Conservation (phyloP, 2,329 filamentous ascomycete genomes). For the Neurospora sp. region DNA sequence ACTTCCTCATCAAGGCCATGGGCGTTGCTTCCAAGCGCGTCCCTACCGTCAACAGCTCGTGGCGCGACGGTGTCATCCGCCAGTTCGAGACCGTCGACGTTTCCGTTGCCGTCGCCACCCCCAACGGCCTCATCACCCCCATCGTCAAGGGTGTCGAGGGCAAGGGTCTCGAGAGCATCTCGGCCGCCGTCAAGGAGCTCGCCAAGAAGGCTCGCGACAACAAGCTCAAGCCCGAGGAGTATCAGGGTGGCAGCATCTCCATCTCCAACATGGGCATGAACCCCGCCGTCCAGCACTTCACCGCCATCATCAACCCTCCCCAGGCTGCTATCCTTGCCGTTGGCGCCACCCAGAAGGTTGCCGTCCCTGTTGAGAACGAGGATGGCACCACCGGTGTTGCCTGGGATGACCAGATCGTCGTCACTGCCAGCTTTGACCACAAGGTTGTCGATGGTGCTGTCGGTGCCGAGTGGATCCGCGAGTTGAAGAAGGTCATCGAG, state of each 20-base stretch:
- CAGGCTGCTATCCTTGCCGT: slow-evolving; percentile 93
- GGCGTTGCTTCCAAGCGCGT: slow-evolving; percentile 85
- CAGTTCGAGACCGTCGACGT: slow-evolving; percentile 91
- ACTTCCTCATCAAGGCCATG: slow-evolving; percentile 97
- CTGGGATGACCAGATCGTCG: slow-evolving; percentile 95
- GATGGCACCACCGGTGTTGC: slow-evolving; percentile 65
- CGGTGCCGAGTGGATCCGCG: slow-evolving; percentile 91
- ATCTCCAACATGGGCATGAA: slow-evolving; percentile 99
- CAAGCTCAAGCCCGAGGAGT: slow-evolving; percentile 99
- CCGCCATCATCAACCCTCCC: slow-evolving; percentile 96
- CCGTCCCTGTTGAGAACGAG: slow-evolving; percentile 74
- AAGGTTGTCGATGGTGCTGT: slow-evolving; percentile 96
- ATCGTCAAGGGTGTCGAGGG: slow-evolving; percentile 85
- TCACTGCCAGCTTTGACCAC: slow-evolving; percentile 96
- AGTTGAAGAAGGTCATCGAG: slow-evolving; percentile 96
- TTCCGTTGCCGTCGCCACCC: slow-evolving; percentile 89
- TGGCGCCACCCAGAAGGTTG: slow-evolving; percentile 91
- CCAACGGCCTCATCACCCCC: slow-evolving; percentile 89
- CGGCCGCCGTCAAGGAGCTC: slow-evolving; percentile 83
- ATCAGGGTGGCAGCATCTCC: slow-evolving; percentile 97
- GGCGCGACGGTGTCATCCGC: slow-evolving; percentile 82
- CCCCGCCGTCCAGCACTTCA: slow-evolving; percentile 89
- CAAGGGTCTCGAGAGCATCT: slow-evolving; percentile 83
- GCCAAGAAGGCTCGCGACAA: slow-evolving; percentile 91
- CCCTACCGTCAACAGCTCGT: slow-evolving; percentile 90